These are phyloP conservation scores for Beta macrorhiza DNA, from an alignment of 179 eudicot genomes.

Conservation along the genomic window DNA sequence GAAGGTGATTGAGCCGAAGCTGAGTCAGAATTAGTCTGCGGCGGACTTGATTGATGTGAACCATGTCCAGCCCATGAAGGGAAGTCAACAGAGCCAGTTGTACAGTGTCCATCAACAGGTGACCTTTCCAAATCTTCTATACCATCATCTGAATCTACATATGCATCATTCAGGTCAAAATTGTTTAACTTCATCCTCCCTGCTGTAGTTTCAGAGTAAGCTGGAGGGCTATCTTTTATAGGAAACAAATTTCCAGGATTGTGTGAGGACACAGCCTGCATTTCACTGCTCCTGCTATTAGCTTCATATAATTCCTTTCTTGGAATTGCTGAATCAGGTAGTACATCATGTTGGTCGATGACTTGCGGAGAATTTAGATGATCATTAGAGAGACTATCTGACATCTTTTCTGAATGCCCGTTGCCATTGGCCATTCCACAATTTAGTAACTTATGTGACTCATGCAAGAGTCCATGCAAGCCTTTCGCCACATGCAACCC, in stretches of 20 bases:
- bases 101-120: too few relatives aligned
- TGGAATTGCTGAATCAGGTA: slow-evolving; percentile 31
- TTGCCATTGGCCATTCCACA: slow-evolving; percentile 37
- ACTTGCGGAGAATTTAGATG: slow-evolving; percentile 20
- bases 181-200: slow-evolving; percentile 45
- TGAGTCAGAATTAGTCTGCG: slow-evolving; percentile 47
- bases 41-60: too few relatives aligned
- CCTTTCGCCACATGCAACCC: too few relatives aligned
- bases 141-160: too few relatives aligned
- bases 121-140: too few relatives aligned
- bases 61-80: too few relatives aligned
- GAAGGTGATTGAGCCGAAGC: slow-evolving; percentile 70
- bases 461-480: slow-evolving; percentile 40
- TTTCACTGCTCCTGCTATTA: slow-evolving; percentile 16
- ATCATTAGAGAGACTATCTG: slow-evolving; percentile 24
- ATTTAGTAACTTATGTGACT: slow-evolving; percentile 49
- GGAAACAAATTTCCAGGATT: slow-evolving; percentile 28
- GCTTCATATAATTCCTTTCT: slow-evolving; percentile 23
- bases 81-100: too few relatives aligned
- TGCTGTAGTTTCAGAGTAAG: slow-evolving; percentile 38
- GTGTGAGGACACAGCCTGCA: slow-evolving; percentile 28
- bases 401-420: slow-evolving; percentile 42
- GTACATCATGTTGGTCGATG: slow-evolving; percentile 14
- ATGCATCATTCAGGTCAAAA: too few relatives aligned
- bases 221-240: slow-evolving; percentile 35